Evolutionary conservation across 2,329 filamentous ascomycete species (phyloP).

Genomic region (Pyricularia sp.): DNA sequence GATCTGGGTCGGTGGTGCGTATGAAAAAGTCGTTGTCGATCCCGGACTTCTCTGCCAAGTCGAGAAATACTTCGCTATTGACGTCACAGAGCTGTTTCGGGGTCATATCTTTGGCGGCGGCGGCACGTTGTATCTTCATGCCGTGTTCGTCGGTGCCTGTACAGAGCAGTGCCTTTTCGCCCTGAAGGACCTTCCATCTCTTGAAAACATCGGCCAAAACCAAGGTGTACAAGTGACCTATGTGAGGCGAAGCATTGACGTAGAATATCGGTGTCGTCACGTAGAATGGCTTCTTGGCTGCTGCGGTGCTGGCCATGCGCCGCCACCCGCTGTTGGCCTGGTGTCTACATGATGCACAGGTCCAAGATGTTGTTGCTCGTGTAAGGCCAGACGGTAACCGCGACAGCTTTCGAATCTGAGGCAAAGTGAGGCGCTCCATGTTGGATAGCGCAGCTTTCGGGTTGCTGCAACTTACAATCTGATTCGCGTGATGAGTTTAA

Average conservation of each 20-base stretch:
- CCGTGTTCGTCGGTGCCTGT: conserved; percentile 97
- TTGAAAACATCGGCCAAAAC: conserved; percentile 84
- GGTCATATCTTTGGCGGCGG: conserved; percentile 53
- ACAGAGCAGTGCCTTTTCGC: conserved; percentile 57
- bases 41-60: conserved; percentile 55
- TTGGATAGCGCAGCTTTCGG: neutral
- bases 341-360: neutral
- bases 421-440: neutral
- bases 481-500: neutral
- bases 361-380: neutral
- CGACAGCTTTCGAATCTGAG: neutral
- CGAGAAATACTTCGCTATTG: conserved; percentile 67
- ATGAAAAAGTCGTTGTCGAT: conserved; percentile 79
- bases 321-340: neutral
- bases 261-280: conserved; percentile 97
- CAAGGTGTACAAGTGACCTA: conserved; percentile 91
- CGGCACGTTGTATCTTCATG: conserved; percentile 89
- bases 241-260: conserved; percentile 95
- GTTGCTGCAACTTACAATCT: neutral
- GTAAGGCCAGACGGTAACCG: neutral
- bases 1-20: conserved; percentile 73
- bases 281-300: conserved; percentile 66
- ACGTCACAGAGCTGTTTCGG: conserved; percentile 81
- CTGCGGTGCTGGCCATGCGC: conserved; percentile 2
- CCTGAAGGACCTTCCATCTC: conserved; percentile 72